Evolutionary conservation across 306 rosid genomes (phyloP), one percentile per base, ranked within the genome.

Genomic region (Medicago truncatula): DNA sequence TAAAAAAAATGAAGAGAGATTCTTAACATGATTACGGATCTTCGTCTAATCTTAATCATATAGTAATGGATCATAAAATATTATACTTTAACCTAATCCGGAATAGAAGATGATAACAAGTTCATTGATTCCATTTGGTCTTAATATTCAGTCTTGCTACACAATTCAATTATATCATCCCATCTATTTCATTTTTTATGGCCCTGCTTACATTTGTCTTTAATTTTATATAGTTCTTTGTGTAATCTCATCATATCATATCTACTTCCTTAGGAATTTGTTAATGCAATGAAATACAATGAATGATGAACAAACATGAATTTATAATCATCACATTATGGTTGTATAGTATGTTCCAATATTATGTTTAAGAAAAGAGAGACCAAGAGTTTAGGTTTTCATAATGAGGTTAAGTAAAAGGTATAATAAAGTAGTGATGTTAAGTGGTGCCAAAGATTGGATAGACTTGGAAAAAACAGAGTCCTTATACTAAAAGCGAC

Each of bases 381-480:
- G 78, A 47, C 67, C 64, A n/a, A 46, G 68, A 31, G 53, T 13
- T 47, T 13, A 46, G 9, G 39, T 47, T 70, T 75, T 41, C 70
- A 75, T 47, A 57, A 75, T 36, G 76, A 66, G 58, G 40, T 78
- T 75, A 63, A 63, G 62, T 70, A 59, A 71, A 70, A 67, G 71
- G 44, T 49, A 9, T 28, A 63, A 21, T 73, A 57, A 70, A 52
- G 75, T 67, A 71, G 74, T 65, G 67, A 34, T 49, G 63, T 25
- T 7, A 61, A 71, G 25, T 75, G 59, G 81, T 78, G 77, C 76
- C 82, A 50, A 78, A 70, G 40, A 61, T 50, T 73, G 39, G 65
- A 56, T 75, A 46, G 49, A 67, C 60, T 57, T 44, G 84, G 88
- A 78, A 85, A 49, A 83, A 80, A 54, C 12, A 39, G 41, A 74